Conservation (phyloP, 2,329 filamentous ascomycete species). For the Phialocephala subalpina region DNA sequence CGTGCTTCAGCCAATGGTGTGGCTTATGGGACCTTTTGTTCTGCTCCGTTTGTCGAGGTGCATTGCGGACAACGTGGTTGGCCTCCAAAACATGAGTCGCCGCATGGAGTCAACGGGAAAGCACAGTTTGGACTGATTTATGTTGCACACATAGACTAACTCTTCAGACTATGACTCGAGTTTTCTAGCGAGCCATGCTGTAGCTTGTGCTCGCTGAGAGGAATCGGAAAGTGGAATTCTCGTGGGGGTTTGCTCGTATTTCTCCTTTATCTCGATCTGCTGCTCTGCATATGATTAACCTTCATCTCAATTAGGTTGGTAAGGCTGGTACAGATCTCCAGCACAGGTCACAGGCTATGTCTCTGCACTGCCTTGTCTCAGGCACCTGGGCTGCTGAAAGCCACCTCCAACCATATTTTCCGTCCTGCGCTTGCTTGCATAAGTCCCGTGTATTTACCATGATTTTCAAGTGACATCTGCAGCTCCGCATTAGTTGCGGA, state of each 20-base stretch:
- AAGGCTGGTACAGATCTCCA: constrained; percentile 14
- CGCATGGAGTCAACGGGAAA: constrained; percentile 36
- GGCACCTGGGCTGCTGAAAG: constrained; percentile 9
- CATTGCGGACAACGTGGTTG: constrained; percentile 43
- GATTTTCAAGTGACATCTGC: constrained; percentile 50
- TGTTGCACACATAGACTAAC: constrained; percentile 32
- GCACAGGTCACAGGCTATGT: constrained; percentile 14
- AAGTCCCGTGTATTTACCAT: constrained; percentile 33
- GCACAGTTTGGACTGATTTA: constrained; percentile 35
- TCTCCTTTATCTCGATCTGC: background rate
- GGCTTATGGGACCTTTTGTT: constrained; percentile 18
- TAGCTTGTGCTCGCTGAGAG: background rate
- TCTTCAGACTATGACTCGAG: constrained; percentile 40
- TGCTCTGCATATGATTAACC: background rate
- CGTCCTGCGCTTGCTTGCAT: constrained; percentile 41
- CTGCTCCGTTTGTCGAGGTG: constrained; percentile 40
- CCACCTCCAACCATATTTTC: constrained; percentile 30
- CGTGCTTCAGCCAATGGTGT: constrained; percentile 31
- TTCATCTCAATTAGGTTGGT: background rate
- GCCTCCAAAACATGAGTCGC: constrained; percentile 33
- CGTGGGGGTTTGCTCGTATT: background rate
- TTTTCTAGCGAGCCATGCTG: constrained; percentile 7
- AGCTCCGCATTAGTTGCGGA: constrained; percentile 46
- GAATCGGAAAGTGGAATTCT: background rate
- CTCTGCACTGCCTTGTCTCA: constrained; percentile 12